Evolutionary conservation across 78 protist genomes (phyloP).

Genomic region (Polysphondylium violaceum): DNA sequence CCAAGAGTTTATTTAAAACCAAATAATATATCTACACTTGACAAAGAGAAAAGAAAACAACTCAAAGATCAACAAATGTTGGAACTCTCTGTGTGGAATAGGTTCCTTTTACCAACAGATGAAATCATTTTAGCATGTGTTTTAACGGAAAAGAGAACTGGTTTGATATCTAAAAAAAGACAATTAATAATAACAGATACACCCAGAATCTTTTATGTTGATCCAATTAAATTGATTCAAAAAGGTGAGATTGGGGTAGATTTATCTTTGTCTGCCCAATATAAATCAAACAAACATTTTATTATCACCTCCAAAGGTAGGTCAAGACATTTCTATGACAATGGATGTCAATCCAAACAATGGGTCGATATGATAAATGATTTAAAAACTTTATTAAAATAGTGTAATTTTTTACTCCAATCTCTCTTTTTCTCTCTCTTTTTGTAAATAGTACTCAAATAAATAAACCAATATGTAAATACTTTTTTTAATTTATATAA

Average conservation of each 20-base stretch:
- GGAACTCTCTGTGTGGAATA: slow-evolving; percentile 33
- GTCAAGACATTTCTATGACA: slow-evolving; percentile 53
- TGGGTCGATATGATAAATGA: slow-evolving; percentile 62
- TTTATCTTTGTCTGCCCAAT: slow-evolving; percentile 20
- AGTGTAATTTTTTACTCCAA: too few relatives aligned
- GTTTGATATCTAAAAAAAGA: slow-evolving; percentile 78
- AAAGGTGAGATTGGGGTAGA: slow-evolving; percentile 63
- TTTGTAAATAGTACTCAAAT: too few relatives aligned
- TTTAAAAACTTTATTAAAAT: slow-evolving; percentile 41
- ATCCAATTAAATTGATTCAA: slow-evolving; percentile 37
- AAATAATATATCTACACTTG: background rate
- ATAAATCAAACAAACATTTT: slow-evolving; percentile 49
- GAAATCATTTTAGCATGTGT: slow-evolving; percentile 81
- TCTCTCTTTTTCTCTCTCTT: too few relatives aligned
- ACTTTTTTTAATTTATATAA: too few relatives aligned
- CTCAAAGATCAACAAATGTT: slow-evolving; percentile 28
- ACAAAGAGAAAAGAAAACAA: slow-evolving; percentile 18
- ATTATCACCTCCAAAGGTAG: slow-evolving; percentile 37
- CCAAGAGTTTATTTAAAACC: slow-evolving; percentile 23
- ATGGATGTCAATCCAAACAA: slow-evolving; percentile 4
- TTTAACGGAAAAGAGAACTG: slow-evolving; percentile 62
- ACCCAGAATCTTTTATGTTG: slow-evolving; percentile 87
- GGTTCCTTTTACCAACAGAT: slow-evolving; percentile 36
- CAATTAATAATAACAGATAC: slow-evolving; percentile 77
- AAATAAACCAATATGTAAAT: too few relatives aligned